Percentiles rank a stretch among this genome's conserved stretches.
phyloP scores from a whole-genome alignment of 371 early-diverging fungal genomes.

The Phascolomyces articulosus region DNA sequence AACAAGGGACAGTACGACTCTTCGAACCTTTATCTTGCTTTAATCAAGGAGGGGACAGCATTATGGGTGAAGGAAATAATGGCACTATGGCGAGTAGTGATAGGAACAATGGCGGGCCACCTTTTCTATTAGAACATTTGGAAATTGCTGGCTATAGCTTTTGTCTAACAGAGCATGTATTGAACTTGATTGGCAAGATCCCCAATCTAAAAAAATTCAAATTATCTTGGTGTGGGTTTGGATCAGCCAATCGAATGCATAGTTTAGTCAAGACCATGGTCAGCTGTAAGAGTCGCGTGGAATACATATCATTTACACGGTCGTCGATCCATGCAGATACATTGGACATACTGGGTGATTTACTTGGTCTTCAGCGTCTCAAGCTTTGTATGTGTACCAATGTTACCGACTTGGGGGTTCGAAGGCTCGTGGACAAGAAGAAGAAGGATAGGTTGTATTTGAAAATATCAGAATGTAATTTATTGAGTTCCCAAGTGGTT shows the following conservation, averaged over 20 bases:
- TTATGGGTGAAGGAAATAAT: too few relatives aligned
- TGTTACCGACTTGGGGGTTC: background rate
- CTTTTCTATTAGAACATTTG: background rate
- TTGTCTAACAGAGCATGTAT: background rate
- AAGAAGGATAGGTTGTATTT: too few relatives aligned
- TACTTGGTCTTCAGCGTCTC: background rate
- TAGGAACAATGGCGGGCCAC: too few relatives aligned
- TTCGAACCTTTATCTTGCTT: background rate
- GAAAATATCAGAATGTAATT: too few relatives aligned
- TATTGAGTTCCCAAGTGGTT: too few relatives aligned
- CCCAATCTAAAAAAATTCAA: background rate
- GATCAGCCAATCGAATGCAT: background rate
- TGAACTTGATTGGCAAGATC: background rate
- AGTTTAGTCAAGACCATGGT: background rate
- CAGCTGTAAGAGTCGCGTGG: background rate
- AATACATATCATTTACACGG: background rate
- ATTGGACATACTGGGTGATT: background rate
- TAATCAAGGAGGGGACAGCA: too few relatives aligned
- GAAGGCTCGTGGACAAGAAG: too few relatives aligned
- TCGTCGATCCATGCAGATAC: background rate
- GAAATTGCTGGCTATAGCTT: background rate
- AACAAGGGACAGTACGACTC: background rate
- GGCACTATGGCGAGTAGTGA: too few relatives aligned
- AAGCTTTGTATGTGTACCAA: background rate
- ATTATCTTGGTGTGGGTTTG: background rate